Conservation (phyloP, 345 rosid species). For the Mangifera indica region DNA sequence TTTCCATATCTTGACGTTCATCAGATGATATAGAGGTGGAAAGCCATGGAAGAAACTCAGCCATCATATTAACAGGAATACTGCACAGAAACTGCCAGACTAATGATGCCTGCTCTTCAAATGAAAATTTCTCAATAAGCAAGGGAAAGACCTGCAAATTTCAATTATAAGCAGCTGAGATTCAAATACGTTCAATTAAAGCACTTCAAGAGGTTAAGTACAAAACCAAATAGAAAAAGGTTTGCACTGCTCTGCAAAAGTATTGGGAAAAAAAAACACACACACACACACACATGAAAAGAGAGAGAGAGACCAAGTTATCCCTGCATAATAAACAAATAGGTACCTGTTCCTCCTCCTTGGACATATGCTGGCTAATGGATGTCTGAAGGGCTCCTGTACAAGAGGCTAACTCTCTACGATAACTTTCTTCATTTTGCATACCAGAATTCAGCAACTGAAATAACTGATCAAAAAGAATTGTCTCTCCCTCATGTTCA, state of each 20-base stretch:
- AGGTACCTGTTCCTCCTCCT: constrained; percentile 90
- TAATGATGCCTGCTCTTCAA: constrained; percentile 73
- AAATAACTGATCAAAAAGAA: constrained; percentile 69
- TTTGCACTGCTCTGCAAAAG: constrained; percentile 9
- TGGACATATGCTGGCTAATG: constrained; percentile 83
- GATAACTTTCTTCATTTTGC: constrained; percentile 52
- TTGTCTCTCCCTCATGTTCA: constrained; percentile 83
- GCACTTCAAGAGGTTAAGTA: background rate
- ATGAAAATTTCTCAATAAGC: constrained; percentile 69
- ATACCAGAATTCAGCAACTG: constrained; percentile 59
- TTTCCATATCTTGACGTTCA: constrained; percentile 56
- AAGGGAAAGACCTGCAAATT: constrained; percentile 64
- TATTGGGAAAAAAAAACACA: background rate
- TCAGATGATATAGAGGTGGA: constrained; percentile 65
- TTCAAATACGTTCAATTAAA: background rate
- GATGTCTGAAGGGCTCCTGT: constrained; percentile 86
- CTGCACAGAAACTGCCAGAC: constrained; percentile 93
- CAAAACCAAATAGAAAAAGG: constrained; percentile 2
- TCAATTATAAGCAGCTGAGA: constrained; percentile 2
- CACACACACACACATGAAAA: background rate
- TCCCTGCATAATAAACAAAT: background rate
- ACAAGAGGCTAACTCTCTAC: constrained; percentile 75
- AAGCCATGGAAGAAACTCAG: constrained; percentile 84
- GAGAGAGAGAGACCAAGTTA: background rate
- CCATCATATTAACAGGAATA: constrained; percentile 75